Evolutionary conservation across 164 flowering plant genomes (phyloP), one percentile per base, ranked within the genome.

Genomic region (Euptelea pleiosperma): DNA sequence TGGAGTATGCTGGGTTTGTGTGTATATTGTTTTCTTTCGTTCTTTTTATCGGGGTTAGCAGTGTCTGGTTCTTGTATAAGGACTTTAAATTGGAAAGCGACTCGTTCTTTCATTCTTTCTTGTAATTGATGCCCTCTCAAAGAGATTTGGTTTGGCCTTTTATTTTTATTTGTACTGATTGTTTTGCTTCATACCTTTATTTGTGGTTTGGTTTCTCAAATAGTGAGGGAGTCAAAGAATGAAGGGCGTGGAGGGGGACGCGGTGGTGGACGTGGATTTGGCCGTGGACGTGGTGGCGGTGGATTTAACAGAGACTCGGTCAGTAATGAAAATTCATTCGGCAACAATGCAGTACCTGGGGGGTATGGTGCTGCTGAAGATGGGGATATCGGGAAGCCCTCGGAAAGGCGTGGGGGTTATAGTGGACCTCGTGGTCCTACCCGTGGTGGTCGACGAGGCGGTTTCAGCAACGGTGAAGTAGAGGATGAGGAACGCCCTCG

Each of bases 391-490:
- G 71, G 66, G 46, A 73, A 66, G 59, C n/a, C 65, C 31, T 65
- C 66, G 5, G 81, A 75, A 47, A 73, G 77, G 37, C 79, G 77
- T 53, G 67, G 77, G 6, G 71, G 70, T 6, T 75, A 73, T 74
- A 81, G 81, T 56, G 83, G 70, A 41, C 70, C 82, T 42, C 85
- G 83, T 52, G 74, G 74, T 45, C 52, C 76, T 24, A 73, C 40
- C 57, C 88, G 81, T 47, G 88, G 86, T 28, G 85, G 73, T 36
- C 75, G 80, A 15, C 82, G 86, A 44, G 82, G 85, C 36, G 85
- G 83, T 18, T 75, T 71, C 40, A 65, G 51, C 19, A 70, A 77
- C 68, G 86, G 86, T 24, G 86, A 84, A 34, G 64, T 15, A 22
- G 76, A 58, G 0, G 86, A 80, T 15, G 79, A 73, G 7, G 84